Evolutionary conservation across 495 filamentous ascomycete species (phyloP), one percentile per base, ranked within the genome.

Genomic region (Xylaria telfairii): DNA sequence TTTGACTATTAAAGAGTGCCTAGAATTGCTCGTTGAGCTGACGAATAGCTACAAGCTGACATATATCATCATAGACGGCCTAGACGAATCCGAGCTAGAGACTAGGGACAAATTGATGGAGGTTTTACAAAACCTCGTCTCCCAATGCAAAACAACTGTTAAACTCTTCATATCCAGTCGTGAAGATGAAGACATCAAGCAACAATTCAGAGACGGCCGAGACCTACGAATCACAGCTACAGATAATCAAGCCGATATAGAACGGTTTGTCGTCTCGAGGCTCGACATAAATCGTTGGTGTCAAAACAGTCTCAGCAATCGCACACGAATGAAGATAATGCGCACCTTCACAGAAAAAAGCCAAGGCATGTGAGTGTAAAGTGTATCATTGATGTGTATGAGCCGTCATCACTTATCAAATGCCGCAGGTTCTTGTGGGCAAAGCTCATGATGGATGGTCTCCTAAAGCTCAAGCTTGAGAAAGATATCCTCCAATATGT

Each of bases 81-180:
- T 53, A 15, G 49, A 53, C 49, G 49, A 53, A 26, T 53, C 49
- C 9, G 49, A 53, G 0, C 21, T 28, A 5, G 49, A 53, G 24
- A 53, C 49, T 4, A 53, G 49, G 49, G 49, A 53, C 21, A 53
- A 53, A 13, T 53, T 53, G 49, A 53, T 53, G 49, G 49, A 53
- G 10, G 24, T 26, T 1, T 53, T 53, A 28, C 49, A 53, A 53
- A 26, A 28, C 17, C 49, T 53, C 3, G 21, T 53, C 4, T 53
- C 49, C 3, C 49, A 26, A 13, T 53, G 49, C 49, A 53, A 53
- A 53, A 53, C 24, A 10, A 21, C 49, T 19, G 21, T 53, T 28
- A 53, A 53, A 53, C 21, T 53, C 21, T 53, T 53, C 24, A 53
- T 53, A 26, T 53, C 49, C 49, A 53, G 49, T 7, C 49, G 49